These are phyloP conservation scores for Ascomycota sp. DNA, from an alignment of 2,329 filamentous ascomycete genomes.

Conservation along the genomic window DNA sequence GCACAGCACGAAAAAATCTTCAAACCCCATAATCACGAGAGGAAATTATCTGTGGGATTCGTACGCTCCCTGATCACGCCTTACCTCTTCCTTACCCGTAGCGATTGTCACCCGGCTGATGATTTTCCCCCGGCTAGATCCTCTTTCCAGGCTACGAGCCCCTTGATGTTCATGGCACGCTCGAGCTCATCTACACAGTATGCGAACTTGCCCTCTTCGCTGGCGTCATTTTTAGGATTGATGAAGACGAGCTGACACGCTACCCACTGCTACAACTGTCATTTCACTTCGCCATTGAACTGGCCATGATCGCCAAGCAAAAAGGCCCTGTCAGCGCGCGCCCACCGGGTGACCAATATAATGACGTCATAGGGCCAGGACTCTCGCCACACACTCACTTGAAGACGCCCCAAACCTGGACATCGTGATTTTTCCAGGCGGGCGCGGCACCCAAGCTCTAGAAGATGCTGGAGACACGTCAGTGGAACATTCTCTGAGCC, in stretches of 20 bases:
- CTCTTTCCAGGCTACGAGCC: neutral
- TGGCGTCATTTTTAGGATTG: neutral
- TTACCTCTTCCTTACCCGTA: neutral
- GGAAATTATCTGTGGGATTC: too few relatives aligned
- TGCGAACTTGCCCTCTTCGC: neutral
- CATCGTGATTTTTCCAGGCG: neutral
- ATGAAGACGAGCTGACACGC: neutral
- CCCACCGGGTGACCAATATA: neutral
- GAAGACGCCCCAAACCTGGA: neutral
- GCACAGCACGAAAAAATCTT: too few relatives aligned
- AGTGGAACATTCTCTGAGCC: neutral
- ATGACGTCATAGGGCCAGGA: neutral
- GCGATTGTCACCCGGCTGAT: too few relatives aligned
- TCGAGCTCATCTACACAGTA: neutral
- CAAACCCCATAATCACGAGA: too few relatives aligned
- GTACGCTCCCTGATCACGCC: neutral
- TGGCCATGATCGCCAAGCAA: neutral
- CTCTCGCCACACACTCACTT: neutral
- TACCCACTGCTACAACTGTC: neutral
- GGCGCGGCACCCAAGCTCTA: neutral
- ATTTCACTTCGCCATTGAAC: neutral
- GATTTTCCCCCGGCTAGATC: too few relatives aligned
- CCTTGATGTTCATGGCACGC: neutral
- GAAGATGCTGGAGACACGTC: neutral
- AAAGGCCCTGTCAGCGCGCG: neutral